Conservation (phyloP, 1,284 basidiomycete genomes). For the Ustilago cynodontis region DNA sequence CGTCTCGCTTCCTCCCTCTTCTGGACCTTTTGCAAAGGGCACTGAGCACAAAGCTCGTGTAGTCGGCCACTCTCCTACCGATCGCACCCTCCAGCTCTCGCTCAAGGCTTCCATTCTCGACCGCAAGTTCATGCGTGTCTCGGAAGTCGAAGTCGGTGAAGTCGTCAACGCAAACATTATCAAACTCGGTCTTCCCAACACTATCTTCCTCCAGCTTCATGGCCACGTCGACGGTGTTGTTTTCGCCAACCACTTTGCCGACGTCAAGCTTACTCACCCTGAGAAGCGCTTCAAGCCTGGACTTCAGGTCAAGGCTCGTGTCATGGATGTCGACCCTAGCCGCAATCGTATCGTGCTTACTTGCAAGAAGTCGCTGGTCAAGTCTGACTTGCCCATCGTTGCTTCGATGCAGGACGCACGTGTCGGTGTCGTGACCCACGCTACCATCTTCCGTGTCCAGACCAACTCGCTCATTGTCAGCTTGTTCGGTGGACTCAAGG, state of each 20-base stretch:
- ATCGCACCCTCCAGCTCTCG: constrained; percentile 88
- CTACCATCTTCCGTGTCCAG: constrained; percentile 76
- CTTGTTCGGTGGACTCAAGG: constrained; percentile 85
- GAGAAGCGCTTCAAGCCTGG: constrained; percentile 88
- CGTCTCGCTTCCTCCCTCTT: constrained; percentile 77
- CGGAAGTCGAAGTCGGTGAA: constrained; percentile 75
- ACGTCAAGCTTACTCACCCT: constrained; percentile 79
- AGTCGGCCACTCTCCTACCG: constrained; percentile 86
- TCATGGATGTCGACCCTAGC: constrained; percentile 86
- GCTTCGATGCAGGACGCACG: constrained; percentile 78
- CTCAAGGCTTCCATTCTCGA: constrained; percentile 85
- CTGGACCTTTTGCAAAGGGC: constrained; percentile 59
- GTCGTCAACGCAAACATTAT: constrained; percentile 57
- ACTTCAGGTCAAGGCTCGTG: constrained; percentile 84
- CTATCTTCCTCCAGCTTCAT: constrained; percentile 66
- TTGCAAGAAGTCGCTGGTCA: constrained; percentile 90
- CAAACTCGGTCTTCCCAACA: constrained; percentile 57
- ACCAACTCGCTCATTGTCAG: constrained; percentile 63
- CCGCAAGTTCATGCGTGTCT: constrained; percentile 87
- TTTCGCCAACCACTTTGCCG: constrained; percentile 92
- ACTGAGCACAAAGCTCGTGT: constrained; percentile 84
- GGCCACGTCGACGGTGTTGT: constrained; percentile 81
- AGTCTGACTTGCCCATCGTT: constrained; percentile 75
- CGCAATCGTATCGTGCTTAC: constrained; percentile 87
- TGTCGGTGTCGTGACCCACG: constrained; percentile 82